Evolutionary conservation across 768 basidiomycete genomes (phyloP), one percentile per base, ranked within the genome.

Genomic region (Calocybe cyanea): DNA sequence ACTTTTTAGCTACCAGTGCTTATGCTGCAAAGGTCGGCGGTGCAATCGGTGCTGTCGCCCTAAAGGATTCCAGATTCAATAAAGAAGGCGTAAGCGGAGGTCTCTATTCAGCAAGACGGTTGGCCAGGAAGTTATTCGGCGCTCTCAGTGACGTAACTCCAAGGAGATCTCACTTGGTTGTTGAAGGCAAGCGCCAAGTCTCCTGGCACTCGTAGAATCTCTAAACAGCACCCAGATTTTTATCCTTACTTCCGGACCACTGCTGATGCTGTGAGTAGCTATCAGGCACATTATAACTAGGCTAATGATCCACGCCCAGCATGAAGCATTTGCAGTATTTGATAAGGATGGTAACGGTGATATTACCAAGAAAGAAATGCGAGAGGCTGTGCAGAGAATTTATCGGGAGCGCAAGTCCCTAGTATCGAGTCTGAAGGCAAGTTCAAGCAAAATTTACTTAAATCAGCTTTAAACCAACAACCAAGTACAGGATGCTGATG

Each of bases 311-410:
- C 25, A 13, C 14, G 28, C 38, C 7, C 57, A 86, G 80, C 77
- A 83, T 46, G 77, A 75, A 20, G 84, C 83, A 8, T 90, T 89
- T 51, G 65, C 69, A 10, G 51, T 87, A 5, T 89, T 89, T 49
- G 87, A 90, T 58, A 85, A 82, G 58, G 87, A 89, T 59, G 81
- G 75, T n/a, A 91, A 91, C 56, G 88, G 87, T 8, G 87, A 90
- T 53, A 84, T 90, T 38, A 75, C 72, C 2, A 88, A 81, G 59
- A 71, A 67, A 15, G 88, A 91, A 63, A 91, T 90, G 86, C 76
- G 88, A 25, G 85, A 87, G 56, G 85, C 84, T 1, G 87, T 91
- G 6, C 84, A 86, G 51, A 69, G 86, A 30, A 88, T 90, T 36
- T 91, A 91, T 57, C 71, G 76, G 38, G 87, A 91, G 60, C 76